Percentiles rank a stretch among this genome's conserved stretches.
These are phyloP conservation scores for Xylariaceae sp. DNA, from an alignment of 2,329 filamentous ascomycete species.

Conservation along the genomic window DNA sequence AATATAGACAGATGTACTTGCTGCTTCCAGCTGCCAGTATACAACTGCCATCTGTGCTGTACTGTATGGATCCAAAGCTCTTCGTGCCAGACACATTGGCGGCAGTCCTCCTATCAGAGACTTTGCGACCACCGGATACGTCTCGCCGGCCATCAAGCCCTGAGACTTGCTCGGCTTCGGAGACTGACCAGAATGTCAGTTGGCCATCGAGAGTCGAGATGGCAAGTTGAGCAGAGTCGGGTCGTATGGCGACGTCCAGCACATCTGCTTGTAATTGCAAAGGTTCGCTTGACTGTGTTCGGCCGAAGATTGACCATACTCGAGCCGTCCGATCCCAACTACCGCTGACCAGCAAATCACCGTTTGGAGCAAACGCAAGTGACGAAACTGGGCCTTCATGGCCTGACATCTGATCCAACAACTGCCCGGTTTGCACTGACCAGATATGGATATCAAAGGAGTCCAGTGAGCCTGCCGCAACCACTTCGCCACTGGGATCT, in stretches of 20 bases:
- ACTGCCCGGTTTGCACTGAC: conserved; percentile 95
- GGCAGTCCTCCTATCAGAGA: conserved; percentile 82
- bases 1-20: conserved; percentile 98
- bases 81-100: conserved; percentile 90
- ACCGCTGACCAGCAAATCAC: conserved; percentile 77
- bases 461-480: conserved; percentile 91
- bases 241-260: conserved; percentile 78
- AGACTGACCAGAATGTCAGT: conserved; percentile 89
- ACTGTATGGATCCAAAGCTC: conserved; percentile 80
- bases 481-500: conserved; percentile 94
- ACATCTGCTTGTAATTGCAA: conserved; percentile 90
- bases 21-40: conserved; percentile 89
- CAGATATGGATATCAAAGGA: conserved; percentile 98
- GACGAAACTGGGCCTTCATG: conserved; percentile 92
- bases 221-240: conserved; percentile 86
- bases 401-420: conserved; percentile 84
- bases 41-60: conserved; percentile 89
- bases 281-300: conserved; percentile 92
- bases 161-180: conserved; percentile 79
- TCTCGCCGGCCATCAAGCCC: conserved; percentile 88
- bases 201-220: conserved; percentile 92
- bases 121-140: conserved; percentile 84
- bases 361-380: conserved; percentile 83
- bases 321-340: conserved; percentile 96
- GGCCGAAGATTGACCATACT: conserved; percentile 91